Conservation (phyloP, 164 flowering plant genomes). For the Litsea cubeba region DNA sequence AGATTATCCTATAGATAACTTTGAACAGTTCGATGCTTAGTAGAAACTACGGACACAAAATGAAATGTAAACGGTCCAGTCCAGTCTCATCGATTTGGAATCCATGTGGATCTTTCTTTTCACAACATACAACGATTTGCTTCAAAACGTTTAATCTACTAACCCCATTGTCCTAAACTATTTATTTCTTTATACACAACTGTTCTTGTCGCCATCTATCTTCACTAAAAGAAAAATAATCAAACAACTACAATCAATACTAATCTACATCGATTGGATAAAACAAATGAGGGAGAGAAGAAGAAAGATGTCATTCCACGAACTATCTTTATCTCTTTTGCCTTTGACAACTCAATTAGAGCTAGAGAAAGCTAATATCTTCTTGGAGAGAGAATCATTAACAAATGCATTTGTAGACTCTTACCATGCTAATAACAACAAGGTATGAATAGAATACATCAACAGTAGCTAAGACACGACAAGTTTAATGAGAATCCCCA, state of each 20-base stretch:
- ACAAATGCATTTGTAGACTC: constrained; percentile 12
- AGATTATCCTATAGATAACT: not conserved
- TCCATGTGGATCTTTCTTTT: not conserved
- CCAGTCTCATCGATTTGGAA: not conserved
- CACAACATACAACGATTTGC: not conserved
- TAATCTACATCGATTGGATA: not conserved
- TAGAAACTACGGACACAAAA: constrained; percentile 1
- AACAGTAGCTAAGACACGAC: not conserved
- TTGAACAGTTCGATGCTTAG: not conserved
- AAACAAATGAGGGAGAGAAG: not conserved
- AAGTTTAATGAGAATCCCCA: constrained; percentile 4
- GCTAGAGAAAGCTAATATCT: constrained; percentile 9
- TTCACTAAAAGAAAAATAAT: not conserved
- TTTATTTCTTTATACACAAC: not conserved
- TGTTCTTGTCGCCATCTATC: not conserved
- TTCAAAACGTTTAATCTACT: not conserved
- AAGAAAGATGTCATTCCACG: not conserved
- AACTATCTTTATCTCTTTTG: constrained; percentile 18
- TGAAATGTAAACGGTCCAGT: not conserved
- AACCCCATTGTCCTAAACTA: not conserved
- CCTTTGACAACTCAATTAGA: constrained; percentile 7
- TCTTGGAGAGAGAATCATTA: constrained; percentile 23
- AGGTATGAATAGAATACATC: not conserved
- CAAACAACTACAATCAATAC: not conserved
- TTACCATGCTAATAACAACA: not conserved